phyloP scores from a whole-genome alignment of 2,329 filamentous ascomycete species.

The Metarhizium guizhouense region DNA sequence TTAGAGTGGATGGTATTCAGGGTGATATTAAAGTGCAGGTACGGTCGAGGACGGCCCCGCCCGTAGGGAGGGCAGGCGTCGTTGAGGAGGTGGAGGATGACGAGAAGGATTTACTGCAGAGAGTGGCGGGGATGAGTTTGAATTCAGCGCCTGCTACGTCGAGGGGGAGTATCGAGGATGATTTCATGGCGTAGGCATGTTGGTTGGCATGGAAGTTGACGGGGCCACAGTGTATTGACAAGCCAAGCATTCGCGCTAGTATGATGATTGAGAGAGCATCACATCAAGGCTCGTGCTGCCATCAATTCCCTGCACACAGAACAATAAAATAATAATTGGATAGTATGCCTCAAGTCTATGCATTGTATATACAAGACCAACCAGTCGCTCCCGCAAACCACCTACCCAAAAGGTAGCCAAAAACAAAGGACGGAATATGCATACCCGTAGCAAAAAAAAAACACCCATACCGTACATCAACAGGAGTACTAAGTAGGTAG shows the following conservation, averaged over 20 bases:
- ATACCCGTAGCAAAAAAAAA: not conserved
- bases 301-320: not conserved
- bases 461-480: not conserved
- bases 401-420: not conserved
- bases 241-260: not conserved
- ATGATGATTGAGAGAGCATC: not conserved
- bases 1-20: slow-evolving; percentile 46
- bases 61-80: slow-evolving; percentile 9
- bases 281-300: not conserved
- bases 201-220: not conserved
- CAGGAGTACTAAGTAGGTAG: not conserved
- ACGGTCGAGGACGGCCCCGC: slow-evolving; percentile 23
- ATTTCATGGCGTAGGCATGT: slow-evolving; percentile 31
- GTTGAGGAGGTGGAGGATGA: not conserved
- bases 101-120: slow-evolving; percentile 29
- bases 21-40: slow-evolving; percentile 49
- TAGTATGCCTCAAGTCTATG: not conserved
- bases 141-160: slow-evolving; percentile 10
- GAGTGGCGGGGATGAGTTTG: slow-evolving; percentile 32
- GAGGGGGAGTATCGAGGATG: slow-evolving; percentile 29
- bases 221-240: not conserved
- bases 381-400: not conserved
- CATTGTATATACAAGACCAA: not conserved
- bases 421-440: not conserved
- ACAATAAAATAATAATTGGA: not conserved